Base-by-base conservation (phyloP, 306 rosid genomes). In the Cicer chorassanicum region DNA sequence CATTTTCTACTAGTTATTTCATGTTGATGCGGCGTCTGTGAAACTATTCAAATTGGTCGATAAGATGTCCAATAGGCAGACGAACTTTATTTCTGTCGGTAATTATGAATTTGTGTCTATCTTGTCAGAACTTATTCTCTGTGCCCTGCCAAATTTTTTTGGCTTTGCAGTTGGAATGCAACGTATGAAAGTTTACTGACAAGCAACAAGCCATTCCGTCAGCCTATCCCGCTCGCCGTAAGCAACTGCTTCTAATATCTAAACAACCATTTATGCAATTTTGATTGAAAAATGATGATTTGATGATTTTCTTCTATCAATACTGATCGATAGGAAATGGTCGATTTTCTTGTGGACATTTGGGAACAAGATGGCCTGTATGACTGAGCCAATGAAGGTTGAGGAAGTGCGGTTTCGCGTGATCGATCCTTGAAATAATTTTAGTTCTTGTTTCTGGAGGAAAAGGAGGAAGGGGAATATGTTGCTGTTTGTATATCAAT, bases 331-430 rank as follows among this genome's bases (percentile, higher is more conserved):
- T 84, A 94, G 97, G 99, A 91, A 89, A 93, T 93, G 98, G 91
- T 93, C 80, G 99, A 94, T 85, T 94, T 94, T 82, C 96, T 92
- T 59, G 99, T 89, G 79, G 99, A 92, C 65, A 50, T 86, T 14
- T 93, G 98, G 98, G 97, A 93, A 79, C 93, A 92, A 76, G 98
- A 93, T 51, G 98, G 97, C 63, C 82, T 93, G 65, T 91, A 91
- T 46, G 98, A 88, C 78, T 93, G 88, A 89, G 81, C 38, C n/a
- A 19, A 42, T 19, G 68, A 78, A 74, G 71, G 40, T 65, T 51
- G 80, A 77, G 86, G 54, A 72, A 65, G 29, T 78, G 73, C 41
- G 19, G 11, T 76, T 72, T 78, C 64, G 65, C 68, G 75, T 70
- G 85, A 73, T 77, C 60, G 85, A 70, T 65, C 42, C 40, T 34